Conservation (phyloP, 1,284 basidiomycete genomes). For the Cutaneotrichosporon cutaneum region DNA sequence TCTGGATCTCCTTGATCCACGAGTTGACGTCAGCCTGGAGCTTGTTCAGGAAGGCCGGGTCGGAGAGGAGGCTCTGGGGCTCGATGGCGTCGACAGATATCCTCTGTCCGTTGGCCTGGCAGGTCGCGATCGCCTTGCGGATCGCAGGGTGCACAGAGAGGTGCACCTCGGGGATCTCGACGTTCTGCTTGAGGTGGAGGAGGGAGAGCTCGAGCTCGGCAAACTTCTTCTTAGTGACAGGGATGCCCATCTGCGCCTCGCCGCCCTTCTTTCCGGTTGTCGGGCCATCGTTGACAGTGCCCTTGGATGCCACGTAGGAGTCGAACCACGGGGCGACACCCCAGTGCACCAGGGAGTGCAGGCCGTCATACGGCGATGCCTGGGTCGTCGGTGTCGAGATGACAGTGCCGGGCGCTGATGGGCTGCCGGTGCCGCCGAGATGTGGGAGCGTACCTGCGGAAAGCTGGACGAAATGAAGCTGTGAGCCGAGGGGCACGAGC, state of each 20-base stretch:
- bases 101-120: conserved; percentile 37
- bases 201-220: conserved; percentile 96
- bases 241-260: conserved; percentile 84
- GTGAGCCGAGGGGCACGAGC: conserved; percentile 70
- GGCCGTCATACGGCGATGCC: conserved; percentile 80
- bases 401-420: conserved; percentile 37
- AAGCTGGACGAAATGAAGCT: conserved; percentile 88
- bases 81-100: conserved; percentile 52
- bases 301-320: conserved; percentile 71
- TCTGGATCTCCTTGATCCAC: conserved; percentile 98
- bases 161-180: conserved; percentile 96
- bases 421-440: conserved; percentile 32
- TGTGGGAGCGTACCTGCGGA: conserved; percentile 51
- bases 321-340: conserved; percentile 99
- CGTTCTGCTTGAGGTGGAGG: conserved; percentile 95
- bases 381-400: conserved; percentile 49
- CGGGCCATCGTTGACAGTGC: conserved; percentile 55
- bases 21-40: conserved; percentile 91
- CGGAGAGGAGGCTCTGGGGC: conserved; percentile 61
- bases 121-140: conserved; percentile 73
- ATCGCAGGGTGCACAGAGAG: conserved; percentile 89
- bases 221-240: conserved; percentile 98
- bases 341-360: conserved; percentile 93
- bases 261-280: conserved; percentile 75
- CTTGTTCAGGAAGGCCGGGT: conserved; percentile 89